Percentiles rank a stretch among this genome's conserved stretches.
Conservation (phyloP, 2,329 filamentous ascomycete genomes). For the Xylariaceae sp. region DNA sequence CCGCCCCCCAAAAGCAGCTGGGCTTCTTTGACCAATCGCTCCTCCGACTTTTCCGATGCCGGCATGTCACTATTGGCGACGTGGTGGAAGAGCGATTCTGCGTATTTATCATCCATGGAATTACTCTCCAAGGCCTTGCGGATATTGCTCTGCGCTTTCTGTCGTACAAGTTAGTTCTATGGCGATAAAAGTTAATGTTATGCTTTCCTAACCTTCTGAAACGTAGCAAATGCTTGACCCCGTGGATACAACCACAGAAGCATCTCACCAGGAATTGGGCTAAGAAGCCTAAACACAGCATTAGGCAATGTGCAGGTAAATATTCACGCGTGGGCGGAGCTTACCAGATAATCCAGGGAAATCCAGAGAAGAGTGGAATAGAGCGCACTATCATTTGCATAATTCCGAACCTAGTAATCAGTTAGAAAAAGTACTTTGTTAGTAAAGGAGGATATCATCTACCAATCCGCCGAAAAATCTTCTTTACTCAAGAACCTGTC, state of each 20-base stretch:
- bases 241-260: constrained; percentile 22
- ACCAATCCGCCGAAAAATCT: constrained; percentile 34
- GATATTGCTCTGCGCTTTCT: constrained; percentile 31
- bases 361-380: constrained; percentile 31
- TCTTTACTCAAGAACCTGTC: constrained; percentile 30
- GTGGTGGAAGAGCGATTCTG: constrained; percentile 38
- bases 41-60: constrained; percentile 33
- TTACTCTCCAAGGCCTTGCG: constrained; percentile 21
- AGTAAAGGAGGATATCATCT: background rate
- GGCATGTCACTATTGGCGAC: constrained; percentile 39
- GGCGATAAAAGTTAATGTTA: background rate
- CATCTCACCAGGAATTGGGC: constrained; percentile 21
- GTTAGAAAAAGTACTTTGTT: background rate
- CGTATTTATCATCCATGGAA: constrained; percentile 17
- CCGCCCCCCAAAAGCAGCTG: constrained; percentile 39
- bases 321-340: background rate
- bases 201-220: constrained; percentile 16
- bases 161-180: constrained; percentile 3
- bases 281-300: constrained; percentile 17
- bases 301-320: background rate
- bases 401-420: constrained; percentile 21
- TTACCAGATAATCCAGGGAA: constrained; percentile 31
- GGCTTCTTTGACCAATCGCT: constrained; percentile 36
- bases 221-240: constrained; percentile 20
- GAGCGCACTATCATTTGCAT: constrained; percentile 33